Conservation (phyloP, 805 yeast species). For the Starmera quercuum region DNA sequence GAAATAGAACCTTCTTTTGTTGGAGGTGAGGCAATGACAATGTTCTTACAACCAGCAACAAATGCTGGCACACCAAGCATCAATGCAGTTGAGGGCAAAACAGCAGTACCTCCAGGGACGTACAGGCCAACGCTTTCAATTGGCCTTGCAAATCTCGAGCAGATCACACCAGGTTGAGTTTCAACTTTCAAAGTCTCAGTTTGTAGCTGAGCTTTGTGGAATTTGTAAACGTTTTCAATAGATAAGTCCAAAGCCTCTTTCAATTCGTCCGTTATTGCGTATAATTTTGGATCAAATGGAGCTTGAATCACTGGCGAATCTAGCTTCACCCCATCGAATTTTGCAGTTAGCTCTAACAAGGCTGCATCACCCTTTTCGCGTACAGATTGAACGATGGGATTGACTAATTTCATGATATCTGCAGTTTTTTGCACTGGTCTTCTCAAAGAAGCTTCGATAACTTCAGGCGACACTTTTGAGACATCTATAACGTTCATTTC, state of each 20-base stretch:
- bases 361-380: slow-evolving; percentile 78
- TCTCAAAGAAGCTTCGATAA: slow-evolving; percentile 55
- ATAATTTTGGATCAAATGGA: slow-evolving; percentile 76
- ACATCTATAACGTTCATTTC: slow-evolving; percentile 37
- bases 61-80: slow-evolving; percentile 98
- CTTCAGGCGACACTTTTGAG: slow-evolving; percentile 33
- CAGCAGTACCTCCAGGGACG: slow-evolving; percentile 99
- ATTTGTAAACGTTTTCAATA: slow-evolving; percentile 77
- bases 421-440: slow-evolving; percentile 96
- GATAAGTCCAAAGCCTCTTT: slow-evolving; percentile 84
- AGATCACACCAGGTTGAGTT: slow-evolving; percentile 88
- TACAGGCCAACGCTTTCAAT: slow-evolving; percentile 92
- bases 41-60: slow-evolving; percentile 94
- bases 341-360: slow-evolving; percentile 78
- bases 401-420: slow-evolving; percentile 86
- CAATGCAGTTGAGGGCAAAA: slow-evolving; percentile 93
- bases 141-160: slow-evolving; percentile 93
- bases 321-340: slow-evolving; percentile 81
- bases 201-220: slow-evolving; percentile 90
- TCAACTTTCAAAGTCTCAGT: slow-evolving; percentile 70
- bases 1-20: slow-evolving; percentile 86
- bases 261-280: slow-evolving; percentile 67
- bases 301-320: slow-evolving; percentile 71
- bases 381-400: slow-evolving; percentile 81
- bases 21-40: slow-evolving; percentile 93